Evolutionary conservation across 371 early-diverging fungal species (phyloP).

Genomic region (Globomyces sp.): DNA sequence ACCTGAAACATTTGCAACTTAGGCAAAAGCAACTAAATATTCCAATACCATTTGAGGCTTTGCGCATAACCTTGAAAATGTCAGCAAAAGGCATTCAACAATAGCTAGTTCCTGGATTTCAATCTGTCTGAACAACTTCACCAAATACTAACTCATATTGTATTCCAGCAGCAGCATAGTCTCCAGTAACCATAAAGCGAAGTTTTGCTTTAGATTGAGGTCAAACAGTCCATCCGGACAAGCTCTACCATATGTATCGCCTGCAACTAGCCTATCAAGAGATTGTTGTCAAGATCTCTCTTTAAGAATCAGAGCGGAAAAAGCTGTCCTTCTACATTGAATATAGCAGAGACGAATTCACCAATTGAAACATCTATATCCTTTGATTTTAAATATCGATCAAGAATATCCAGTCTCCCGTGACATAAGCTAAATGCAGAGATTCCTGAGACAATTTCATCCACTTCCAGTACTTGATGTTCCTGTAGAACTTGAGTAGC

Average conservation of each 20-base stretch:
- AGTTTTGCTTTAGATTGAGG: neutral
- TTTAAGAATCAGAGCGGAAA: slow-evolving; percentile 15
- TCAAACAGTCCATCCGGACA: slow-evolving; percentile 3
- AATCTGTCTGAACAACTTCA: neutral
- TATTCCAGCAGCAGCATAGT: neutral
- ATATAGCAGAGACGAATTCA: slow-evolving; percentile 6
- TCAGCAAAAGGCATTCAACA: slow-evolving; percentile 23
- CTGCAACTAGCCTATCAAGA: neutral
- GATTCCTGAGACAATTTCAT: slow-evolving; percentile 13
- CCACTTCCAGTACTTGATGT: slow-evolving; percentile 11
- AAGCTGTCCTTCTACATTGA: neutral
- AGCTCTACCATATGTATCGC: neutral
- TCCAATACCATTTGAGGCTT: slow-evolving; percentile 32
- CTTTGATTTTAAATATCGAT: slow-evolving; percentile 3
- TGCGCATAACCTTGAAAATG: slow-evolving; percentile 17
- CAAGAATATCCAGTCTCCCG: slow-evolving; percentile 13
- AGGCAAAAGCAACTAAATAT: slow-evolving; percentile 33
- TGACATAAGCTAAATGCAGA: slow-evolving; percentile 8
- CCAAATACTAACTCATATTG: slow-evolving; percentile 11
- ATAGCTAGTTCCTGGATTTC: slow-evolving; percentile 12
- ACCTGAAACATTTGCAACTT: slow-evolving; percentile 20
- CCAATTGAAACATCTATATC: slow-evolving; percentile 13
- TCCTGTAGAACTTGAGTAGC: slow-evolving; percentile 14
- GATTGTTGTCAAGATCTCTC: slow-evolving; percentile 17
- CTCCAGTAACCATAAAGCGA: neutral